Conservation (phyloP, 164 flowering plant genomes). For the Tetrastigma voinierianum region DNA sequence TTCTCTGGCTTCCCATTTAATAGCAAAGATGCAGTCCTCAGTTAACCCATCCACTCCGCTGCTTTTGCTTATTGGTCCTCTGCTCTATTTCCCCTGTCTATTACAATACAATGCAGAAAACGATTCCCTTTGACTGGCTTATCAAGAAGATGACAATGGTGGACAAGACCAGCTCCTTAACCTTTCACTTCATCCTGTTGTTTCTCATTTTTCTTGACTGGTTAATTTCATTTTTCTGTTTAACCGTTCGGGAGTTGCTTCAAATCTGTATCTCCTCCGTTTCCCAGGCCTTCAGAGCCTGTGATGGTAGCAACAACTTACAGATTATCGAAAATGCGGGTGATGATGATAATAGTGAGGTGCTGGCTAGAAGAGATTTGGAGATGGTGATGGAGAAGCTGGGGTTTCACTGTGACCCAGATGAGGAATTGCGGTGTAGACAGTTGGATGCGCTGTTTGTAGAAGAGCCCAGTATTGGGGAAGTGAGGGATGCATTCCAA, state of each 20-base stretch:
- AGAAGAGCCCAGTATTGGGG: slow-evolving; percentile 38
- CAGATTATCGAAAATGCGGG: no score
- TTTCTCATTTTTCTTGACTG: slow-evolving; percentile 1
- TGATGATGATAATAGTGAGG: no score
- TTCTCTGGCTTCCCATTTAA: no score
- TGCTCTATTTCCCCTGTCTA: no score
- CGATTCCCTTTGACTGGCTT: no score
- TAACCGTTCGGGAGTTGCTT: background rate
- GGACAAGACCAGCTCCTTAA: no score
- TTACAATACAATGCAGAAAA: no score
- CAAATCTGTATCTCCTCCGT: background rate
- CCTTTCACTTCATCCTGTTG: no score
- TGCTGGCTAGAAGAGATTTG: slow-evolving; percentile 13
- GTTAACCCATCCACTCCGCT: no score
- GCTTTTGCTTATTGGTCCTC: no score
- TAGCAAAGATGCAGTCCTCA: no score
- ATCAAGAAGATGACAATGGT: no score
- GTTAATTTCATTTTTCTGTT: slow-evolving; percentile 1
- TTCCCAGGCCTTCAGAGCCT: background rate
- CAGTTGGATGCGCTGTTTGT: slow-evolving; percentile 26
- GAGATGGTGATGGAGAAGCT: slow-evolving; percentile 28
- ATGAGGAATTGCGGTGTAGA: slow-evolving; percentile 8
- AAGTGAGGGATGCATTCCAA: slow-evolving; percentile 41
- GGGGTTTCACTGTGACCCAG: slow-evolving; percentile 9
- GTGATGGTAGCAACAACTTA: background rate